These are phyloP conservation scores for Mycena capillaripes DNA, from an alignment of 768 basidiomycete species.

Conservation along the genomic window DNA sequence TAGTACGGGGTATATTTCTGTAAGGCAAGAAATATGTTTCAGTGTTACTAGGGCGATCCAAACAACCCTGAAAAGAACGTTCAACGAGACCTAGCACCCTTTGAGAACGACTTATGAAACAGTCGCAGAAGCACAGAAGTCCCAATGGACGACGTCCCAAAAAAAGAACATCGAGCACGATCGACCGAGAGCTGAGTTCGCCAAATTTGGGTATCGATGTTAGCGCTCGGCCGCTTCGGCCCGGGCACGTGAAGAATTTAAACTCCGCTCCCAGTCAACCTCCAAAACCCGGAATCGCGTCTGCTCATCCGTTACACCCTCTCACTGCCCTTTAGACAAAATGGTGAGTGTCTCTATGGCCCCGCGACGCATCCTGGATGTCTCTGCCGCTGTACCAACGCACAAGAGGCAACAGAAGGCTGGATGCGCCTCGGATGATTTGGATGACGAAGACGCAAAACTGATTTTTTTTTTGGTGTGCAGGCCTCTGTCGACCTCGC, in stretches of 20 bases:
- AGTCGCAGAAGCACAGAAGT: no score
- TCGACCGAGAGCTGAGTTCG: no score
- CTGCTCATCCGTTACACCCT: neutral
- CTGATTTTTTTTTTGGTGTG: slow-evolving; percentile 21
- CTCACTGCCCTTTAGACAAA: neutral
- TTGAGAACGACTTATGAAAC: no score
- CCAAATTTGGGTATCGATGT: no score
- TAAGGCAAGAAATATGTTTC: no score
- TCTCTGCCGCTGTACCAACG: neutral
- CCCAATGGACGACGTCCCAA: no score
- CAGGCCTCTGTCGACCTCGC: slow-evolving; percentile 83
- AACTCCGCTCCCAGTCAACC: neutral
- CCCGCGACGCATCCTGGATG: neutral
- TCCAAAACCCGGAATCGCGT: neutral
- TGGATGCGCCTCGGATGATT: slow-evolving; percentile 12
- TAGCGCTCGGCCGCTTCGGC: no score
- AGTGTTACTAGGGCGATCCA: no score
- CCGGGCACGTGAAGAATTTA: neutral
- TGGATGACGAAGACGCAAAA: slow-evolving; percentile 37
- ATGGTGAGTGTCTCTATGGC: neutral
- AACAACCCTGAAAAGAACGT: no score
- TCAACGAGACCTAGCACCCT: no score
- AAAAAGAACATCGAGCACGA: no score
- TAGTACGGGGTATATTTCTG: no score
- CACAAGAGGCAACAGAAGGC: neutral